Evolutionary conservation across 2,329 filamentous ascomycete genomes (phyloP), one percentile per base, ranked within the genome.

Genomic region (Fusarium euwallaceae): DNA sequence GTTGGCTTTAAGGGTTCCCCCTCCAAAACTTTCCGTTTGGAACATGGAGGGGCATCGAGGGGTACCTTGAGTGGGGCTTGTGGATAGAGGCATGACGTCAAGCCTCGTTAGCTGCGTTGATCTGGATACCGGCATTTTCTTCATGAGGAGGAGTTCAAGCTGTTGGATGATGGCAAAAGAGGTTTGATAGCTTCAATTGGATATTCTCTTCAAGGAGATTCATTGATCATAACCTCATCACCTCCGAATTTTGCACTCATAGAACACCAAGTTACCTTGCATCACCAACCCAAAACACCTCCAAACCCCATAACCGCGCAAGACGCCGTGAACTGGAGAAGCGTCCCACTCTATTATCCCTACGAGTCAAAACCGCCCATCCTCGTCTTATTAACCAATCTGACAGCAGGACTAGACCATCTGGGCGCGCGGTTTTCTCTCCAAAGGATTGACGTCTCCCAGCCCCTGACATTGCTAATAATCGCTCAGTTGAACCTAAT

Each of bases 11-110:
- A 68, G 60, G 48, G 29, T 55, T 62, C 63, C 65, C 53, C 53
- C 41, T 59, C 66, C 61, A 65, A 64, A 66, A 41, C 45, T 48
- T 67, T 67, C 29, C 45, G 43, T 14, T 48, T 39, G 48, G 58
- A 64, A 62, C 73, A 72, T 79, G 74, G 78, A 78, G 78, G 78
- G 78, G 77, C 73, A 78, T 41, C 75, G 78, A 71, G 78, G 78
- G 78, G 78, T 77, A 73, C 61, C 37, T 60, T 72, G 66, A 66
- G 75, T 77, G 76, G 77, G 69, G 66, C 22, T 72, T 53, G 64
- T 66, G 69, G 72, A 73, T 75, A 72, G 24, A 70, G 62, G 66
- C 71, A 70, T 79, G 78, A 79, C 78, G 78, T 79, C 78, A 79
- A 76, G 66, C 62, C 64, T 70, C 62, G 72, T 68, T 76, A 76